Base-by-base conservation (phyloP, 768 basidiomycete genomes). In the Mycena kentingensis region DNA sequence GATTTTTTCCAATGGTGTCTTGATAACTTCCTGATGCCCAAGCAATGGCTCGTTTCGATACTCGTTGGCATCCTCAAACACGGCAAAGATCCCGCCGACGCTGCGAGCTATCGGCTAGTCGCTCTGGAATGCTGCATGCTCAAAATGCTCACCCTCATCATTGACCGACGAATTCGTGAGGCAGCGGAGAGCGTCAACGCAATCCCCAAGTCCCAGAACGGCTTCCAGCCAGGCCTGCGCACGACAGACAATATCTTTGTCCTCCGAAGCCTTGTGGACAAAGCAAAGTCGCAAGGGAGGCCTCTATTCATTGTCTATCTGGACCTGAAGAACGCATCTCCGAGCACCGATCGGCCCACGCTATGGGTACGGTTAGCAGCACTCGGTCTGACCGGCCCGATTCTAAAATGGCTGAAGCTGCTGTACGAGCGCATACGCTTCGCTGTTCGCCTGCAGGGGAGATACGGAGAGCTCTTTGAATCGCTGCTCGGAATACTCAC, bases 71-170 rank as follows among this genome's bases (percentile, higher is more conserved):
- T 57, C 12, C 50, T 57, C 6, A 64, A 64, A 41, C 41, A 28
- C 3, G 52, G 49, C 3, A 57, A 58, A 43, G 51, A 42, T n/a
- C 44, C 37, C 2, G 7, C 15, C 6, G 43, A 54, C 2, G 38
- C 62, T 0, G 29, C 46, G 1, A 56, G 44, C 52, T 67, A 65
- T 38, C 44, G 62, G 5, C 50, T 52, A 0, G n/a, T n/a, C n/a
- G n/a, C n/a, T n/a, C n/a, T n/a, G n/a, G n/a, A n/a, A n/a, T n/a
- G n/a, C n/a, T n/a, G n/a, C n/a, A n/a, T n/a, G n/a, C n/a, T n/a
- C n/a, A n/a, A n/a, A n/a, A n/a, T n/a, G n/a, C n/a, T n/a, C n/a
- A n/a, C n/a, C n/a, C n/a, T n/a, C n/a, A n/a, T n/a, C n/a, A n/a
- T n/a, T n/a, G n/a, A n/a, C n/a, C n/a, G n/a, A n/a, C n/a, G n/a